phyloP scores from a whole-genome alignment of 2,329 filamentous ascomycete species.

The Chrysosporium keratinophilum region DNA sequence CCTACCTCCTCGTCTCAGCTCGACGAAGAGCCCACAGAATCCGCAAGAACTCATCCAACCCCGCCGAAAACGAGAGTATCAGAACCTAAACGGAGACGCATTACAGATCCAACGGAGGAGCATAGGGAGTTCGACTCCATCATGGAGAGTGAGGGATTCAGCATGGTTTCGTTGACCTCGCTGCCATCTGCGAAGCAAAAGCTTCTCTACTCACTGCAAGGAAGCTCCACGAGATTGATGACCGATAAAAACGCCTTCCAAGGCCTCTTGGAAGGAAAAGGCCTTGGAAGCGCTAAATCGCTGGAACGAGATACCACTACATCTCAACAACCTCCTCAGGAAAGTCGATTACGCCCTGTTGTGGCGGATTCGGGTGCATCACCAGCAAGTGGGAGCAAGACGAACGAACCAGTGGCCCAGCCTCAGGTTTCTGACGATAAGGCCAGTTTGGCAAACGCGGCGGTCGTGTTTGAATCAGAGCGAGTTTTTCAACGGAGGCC shows the following conservation, averaged over 20 bases:
- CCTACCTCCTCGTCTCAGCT: conserved; percentile 33
- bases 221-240: not conserved
- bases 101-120: conserved; percentile 31
- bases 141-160: conserved; percentile 49
- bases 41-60: not conserved
- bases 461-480: not conserved
- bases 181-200: conserved; percentile 41
- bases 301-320: not conserved
- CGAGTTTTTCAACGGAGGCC: conserved; percentile 15
- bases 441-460: not conserved
- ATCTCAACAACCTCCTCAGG: not conserved
- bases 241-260: conserved; percentile 14
- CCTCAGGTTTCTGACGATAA: not conserved
- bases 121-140: conserved; percentile 45
- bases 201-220: conserved; percentile 26
- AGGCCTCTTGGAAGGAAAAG: conserved; percentile 7
- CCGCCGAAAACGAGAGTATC: not conserved
- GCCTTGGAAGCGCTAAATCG: not conserved
- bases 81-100: not conserved
- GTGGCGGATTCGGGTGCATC: not conserved
- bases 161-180: conserved; percentile 47
- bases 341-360: not conserved
- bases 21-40: conserved; percentile 26
- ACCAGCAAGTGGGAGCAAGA: not conserved
- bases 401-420: not conserved